These are phyloP conservation scores for Paracorniculantispora psalliotae DNA, from an alignment of 2,329 filamentous ascomycete genomes.

Conservation along the genomic window DNA sequence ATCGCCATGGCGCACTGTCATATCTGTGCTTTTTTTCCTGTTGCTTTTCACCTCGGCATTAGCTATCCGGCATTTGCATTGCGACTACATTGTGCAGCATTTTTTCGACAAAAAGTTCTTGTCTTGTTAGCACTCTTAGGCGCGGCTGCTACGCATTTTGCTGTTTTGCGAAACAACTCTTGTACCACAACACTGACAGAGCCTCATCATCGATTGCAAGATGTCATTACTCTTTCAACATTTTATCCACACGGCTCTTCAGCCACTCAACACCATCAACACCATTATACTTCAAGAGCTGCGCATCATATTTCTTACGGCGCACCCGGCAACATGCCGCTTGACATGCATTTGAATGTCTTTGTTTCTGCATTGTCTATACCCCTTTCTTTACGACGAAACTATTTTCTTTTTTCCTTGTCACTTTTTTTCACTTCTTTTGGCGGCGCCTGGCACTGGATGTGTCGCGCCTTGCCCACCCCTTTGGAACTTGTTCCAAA, in stretches of 20 bases:
- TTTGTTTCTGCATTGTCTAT: constrained; percentile 13
- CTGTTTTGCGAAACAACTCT: not conserved
- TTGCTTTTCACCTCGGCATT: not conserved
- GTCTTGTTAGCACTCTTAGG: not conserved
- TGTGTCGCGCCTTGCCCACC: not conserved
- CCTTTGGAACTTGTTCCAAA: not conserved
- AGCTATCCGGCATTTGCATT: not conserved
- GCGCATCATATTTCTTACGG: constrained; percentile 2
- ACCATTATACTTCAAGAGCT: not conserved
- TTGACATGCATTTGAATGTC: constrained; percentile 9
- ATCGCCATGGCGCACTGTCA: not conserved
- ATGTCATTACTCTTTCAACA: not conserved
- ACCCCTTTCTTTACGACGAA: constrained; percentile 12
- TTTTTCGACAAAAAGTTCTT: not conserved
- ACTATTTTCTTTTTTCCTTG: constrained; percentile 4
- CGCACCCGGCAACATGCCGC: not conserved
- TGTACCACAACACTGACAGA: not conserved
- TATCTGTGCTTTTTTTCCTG: not conserved
- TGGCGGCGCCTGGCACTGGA: constrained; percentile 2
- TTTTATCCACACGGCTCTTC: not conserved
- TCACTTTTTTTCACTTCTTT: not conserved
- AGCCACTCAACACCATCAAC: constrained; percentile 1
- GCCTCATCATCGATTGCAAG: not conserved
- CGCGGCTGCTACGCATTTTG: not conserved
- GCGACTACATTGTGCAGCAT: not conserved